phyloP scores from a whole-genome alignment of 495 filamentous ascomycete genomes.

The Penicillium bovifimosum region DNA sequence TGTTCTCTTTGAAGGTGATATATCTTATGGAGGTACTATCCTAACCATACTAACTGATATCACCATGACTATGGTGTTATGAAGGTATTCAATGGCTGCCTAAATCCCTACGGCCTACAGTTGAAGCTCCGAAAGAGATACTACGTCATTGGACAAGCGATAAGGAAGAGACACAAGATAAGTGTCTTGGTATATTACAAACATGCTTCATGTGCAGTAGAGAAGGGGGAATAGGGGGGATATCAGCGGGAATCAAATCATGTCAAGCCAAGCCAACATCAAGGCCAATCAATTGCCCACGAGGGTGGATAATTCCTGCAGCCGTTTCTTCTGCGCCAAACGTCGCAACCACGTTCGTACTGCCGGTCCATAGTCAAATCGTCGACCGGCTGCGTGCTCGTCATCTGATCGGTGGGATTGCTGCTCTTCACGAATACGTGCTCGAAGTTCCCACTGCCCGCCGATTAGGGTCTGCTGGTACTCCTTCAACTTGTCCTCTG shows the following conservation, averaged over 20 bases:
- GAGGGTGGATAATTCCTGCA: constrained; percentile 24
- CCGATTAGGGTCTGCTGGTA: constrained; percentile 27
- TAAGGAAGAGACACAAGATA: too few species aligned
- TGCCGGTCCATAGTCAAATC: constrained; percentile 45
- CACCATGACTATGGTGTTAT: too few species aligned
- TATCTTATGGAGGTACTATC: too few species aligned
- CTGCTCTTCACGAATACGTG: constrained; percentile 40
- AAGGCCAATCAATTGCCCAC: constrained; percentile 11
- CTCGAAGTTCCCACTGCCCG: constrained; percentile 31
- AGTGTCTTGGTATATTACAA: too few species aligned
- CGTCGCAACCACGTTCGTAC: constrained; percentile 41
- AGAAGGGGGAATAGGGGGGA: too few species aligned
- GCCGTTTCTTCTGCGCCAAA: constrained; percentile 36
- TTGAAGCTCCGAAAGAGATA: too few species aligned
- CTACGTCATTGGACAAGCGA: background rate
- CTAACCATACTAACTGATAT: too few species aligned
- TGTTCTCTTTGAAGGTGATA: too few species aligned
- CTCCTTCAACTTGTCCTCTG: constrained; percentile 22
- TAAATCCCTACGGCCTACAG: background rate
- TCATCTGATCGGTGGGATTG: constrained; percentile 39
- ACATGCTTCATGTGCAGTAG: too few species aligned
- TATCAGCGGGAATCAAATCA: too few species aligned
- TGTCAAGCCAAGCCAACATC: too few species aligned
- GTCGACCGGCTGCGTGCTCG: constrained; percentile 39
- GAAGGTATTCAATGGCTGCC: background rate